phyloP scores from a whole-genome alignment of 2,329 filamentous ascomycete species.

The Colletotrichum tofieldiae region DNA sequence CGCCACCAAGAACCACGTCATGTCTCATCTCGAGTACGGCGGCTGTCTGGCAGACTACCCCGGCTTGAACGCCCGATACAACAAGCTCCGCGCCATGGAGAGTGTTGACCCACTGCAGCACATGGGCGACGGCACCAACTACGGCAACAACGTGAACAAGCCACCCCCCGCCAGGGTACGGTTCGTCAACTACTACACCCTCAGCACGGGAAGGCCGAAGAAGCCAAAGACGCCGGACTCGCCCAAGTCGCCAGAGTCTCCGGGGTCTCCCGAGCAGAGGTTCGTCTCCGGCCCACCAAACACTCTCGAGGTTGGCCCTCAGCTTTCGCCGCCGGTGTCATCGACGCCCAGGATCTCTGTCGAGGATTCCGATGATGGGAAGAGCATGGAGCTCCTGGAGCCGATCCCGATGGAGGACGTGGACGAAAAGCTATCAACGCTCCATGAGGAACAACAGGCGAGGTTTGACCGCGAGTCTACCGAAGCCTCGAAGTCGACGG shows the following conservation, averaged over 20 bases:
- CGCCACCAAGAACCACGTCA: constrained; percentile 81
- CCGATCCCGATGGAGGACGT: constrained; percentile 23
- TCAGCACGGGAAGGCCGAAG: constrained; percentile 82
- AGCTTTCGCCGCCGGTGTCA: constrained; percentile 19
- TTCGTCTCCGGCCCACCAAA: neutral
- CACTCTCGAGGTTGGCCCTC: constrained; percentile 23
- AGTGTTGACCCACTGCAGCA: constrained; percentile 72
- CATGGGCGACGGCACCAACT: constrained; percentile 43
- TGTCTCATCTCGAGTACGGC: constrained; percentile 88
- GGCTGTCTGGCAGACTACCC: constrained; percentile 84
- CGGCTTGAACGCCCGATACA: constrained; percentile 80
- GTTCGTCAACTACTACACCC: constrained; percentile 92
- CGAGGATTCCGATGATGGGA: constrained; percentile 60
- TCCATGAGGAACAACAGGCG: constrained; percentile 30
- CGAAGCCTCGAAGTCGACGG: neutral
- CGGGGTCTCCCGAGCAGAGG: neutral
- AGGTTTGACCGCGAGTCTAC: neutral
- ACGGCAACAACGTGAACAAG: constrained; percentile 45
- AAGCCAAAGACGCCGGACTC: constrained; percentile 52
- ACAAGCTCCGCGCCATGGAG: constrained; percentile 78
- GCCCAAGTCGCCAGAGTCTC: constrained; percentile 35
- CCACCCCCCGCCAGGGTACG: constrained; percentile 71
- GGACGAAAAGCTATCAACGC: constrained; percentile 21
- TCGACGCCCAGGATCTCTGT: constrained; percentile 61
- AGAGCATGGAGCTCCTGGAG: constrained; percentile 27